phyloP scores from a whole-genome alignment of 495 filamentous ascomycete species.

The Pyrenula massariospora region DNA sequence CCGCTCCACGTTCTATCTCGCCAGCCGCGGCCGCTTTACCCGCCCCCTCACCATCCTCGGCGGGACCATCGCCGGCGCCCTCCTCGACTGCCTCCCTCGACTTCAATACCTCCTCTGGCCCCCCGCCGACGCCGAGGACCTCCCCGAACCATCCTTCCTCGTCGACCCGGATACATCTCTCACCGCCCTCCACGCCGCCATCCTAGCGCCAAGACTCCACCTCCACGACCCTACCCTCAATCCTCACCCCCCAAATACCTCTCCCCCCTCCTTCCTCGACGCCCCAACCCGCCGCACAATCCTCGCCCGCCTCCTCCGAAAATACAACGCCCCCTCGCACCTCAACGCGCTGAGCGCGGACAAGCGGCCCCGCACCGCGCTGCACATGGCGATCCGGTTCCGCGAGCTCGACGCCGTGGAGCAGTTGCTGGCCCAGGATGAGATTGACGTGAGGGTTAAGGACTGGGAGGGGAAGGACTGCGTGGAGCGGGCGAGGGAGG shows the following conservation, averaged over 20 bases:
- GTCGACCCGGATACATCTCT: constrained; percentile 6
- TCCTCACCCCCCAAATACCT: background rate
- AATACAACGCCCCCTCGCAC: background rate
- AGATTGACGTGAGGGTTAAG: too few relatives aligned
- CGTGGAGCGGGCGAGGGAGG: too few relatives aligned
- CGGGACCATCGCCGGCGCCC: constrained; percentile 4
- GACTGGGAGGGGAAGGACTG: too few relatives aligned
- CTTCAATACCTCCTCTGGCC: constrained; percentile 5
- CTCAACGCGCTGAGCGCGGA: background rate
- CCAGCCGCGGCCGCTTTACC: background rate
- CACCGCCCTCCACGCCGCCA: constrained; percentile 4
- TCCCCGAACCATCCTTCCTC: constrained; percentile 4
- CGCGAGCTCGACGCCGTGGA: background rate
- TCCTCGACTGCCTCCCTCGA: constrained; percentile 2
- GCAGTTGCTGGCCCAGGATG: background rate
- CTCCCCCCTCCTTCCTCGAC: background rate
- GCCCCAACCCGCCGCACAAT: background rate
- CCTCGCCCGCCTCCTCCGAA: background rate
- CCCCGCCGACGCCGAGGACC: background rate
- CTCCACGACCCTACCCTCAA: background rate
- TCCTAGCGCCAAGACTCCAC: constrained; percentile 1
- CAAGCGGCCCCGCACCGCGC: background rate
- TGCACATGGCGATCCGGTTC: background rate
- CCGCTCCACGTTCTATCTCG: too few relatives aligned
- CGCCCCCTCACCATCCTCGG: constrained; percentile 6